phyloP scores from a whole-genome alignment of 495 filamentous ascomycete species.

The Annulohypoxylon nitens region DNA sequence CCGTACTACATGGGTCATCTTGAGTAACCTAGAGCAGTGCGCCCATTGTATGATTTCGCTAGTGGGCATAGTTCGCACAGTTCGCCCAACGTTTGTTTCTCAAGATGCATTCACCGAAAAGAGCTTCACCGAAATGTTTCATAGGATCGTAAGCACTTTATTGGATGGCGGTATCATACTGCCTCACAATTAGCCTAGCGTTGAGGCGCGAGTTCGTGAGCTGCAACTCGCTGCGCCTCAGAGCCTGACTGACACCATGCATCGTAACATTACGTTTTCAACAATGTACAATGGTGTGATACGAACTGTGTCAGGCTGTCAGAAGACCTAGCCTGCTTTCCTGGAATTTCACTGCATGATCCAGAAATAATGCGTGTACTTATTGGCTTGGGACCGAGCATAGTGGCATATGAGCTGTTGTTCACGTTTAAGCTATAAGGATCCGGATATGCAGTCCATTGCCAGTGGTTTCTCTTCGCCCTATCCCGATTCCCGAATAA shows the following conservation, averaged over 20 bases:
- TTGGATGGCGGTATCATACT: slow-evolving; percentile 28
- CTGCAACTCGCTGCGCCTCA: slow-evolving; percentile 36
- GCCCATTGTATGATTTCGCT: slow-evolving; percentile 1
- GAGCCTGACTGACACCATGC: slow-evolving; percentile 21
- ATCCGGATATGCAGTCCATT: not conserved
- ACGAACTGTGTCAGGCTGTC: not conserved
- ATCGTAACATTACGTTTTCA: slow-evolving; percentile 22
- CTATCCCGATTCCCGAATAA: not conserved
- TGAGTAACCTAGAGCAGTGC: not conserved
- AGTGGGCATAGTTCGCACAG: not conserved
- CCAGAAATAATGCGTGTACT: not conserved
- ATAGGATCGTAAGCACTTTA: slow-evolving; percentile 12
- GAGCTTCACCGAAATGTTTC: slow-evolving; percentile 28
- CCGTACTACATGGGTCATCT: not conserved
- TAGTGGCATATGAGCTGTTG: not conserved
- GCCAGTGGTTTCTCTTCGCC: slow-evolving; percentile 1
- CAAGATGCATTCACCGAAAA: slow-evolving; percentile 22
- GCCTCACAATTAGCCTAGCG: slow-evolving; percentile 37
- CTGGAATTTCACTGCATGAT: not conserved
- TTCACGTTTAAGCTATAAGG: slow-evolving; percentile 11
- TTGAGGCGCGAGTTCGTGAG: slow-evolving; percentile 5
- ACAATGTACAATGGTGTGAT: slow-evolving; percentile 7
- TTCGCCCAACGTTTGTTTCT: slow-evolving; percentile 6
- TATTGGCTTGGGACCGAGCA: not conserved
- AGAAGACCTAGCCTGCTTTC: slow-evolving; percentile 2